Percentiles rank a stretch among this genome's conserved stretches.
These are phyloP conservation scores for Rhodotorula glutinis DNA, from an alignment of 1,284 basidiomycete species.

Conservation along the genomic window DNA sequence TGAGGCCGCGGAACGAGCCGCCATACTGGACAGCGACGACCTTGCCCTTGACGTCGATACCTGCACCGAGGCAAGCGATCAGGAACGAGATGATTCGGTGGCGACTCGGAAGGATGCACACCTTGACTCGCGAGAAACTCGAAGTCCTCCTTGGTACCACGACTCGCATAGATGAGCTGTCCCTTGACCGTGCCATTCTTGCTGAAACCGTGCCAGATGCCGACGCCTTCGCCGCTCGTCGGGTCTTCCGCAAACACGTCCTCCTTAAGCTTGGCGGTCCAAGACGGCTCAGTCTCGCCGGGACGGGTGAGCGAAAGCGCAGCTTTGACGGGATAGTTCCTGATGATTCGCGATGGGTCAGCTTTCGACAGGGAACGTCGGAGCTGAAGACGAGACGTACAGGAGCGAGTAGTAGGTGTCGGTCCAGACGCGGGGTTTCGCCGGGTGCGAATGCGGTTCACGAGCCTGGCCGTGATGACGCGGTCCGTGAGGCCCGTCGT, in stretches of 20 bases:
- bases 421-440: constrained; percentile 66
- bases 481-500: too few relatives aligned
- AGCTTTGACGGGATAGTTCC: constrained; percentile 33
- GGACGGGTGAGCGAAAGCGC: constrained; percentile 36
- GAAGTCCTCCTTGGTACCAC: constrained; percentile 75
- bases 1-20: constrained; percentile 72
- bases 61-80: too few relatives aligned
- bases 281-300: constrained; percentile 53
- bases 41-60: constrained; percentile 71
- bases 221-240: constrained; percentile 46
- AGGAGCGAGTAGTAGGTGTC: constrained; percentile 69
- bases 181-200: constrained; percentile 53
- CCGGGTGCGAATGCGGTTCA: too few relatives aligned
- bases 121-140: constrained; percentile 58
- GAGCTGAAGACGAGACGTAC: too few relatives aligned
- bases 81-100: too few relatives aligned
- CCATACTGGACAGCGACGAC: constrained; percentile 83
- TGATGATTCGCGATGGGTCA: too few relatives aligned
- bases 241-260: constrained; percentile 51
- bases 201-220: constrained; percentile 51
- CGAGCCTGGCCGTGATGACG: too few relatives aligned
- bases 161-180: constrained; percentile 74
- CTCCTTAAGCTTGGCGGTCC: constrained; percentile 57
- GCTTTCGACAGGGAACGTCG: too few relatives aligned
- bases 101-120: too few relatives aligned